Evolutionary conservation across 2,329 filamentous ascomycete genomes (phyloP).

Genomic region (Trichoderma atroviride): DNA sequence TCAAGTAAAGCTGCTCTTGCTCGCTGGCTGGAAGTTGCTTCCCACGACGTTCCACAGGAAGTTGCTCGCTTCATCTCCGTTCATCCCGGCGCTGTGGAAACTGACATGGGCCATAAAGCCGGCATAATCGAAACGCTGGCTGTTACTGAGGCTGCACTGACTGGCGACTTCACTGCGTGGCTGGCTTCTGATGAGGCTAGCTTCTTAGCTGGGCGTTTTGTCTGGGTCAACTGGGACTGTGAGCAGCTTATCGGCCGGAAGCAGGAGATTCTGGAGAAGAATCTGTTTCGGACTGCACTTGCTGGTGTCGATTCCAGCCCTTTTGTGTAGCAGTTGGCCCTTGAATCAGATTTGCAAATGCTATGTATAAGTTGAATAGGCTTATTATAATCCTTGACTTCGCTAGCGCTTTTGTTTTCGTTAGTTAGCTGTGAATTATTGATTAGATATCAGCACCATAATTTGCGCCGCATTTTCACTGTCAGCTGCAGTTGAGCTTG

Average conservation of each 20-base stretch:
- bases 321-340: background rate
- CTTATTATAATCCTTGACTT: background rate
- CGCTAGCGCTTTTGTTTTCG: background rate
- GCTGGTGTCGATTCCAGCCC: background rate
- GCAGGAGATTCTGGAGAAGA: background rate
- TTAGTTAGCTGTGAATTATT: background rate
- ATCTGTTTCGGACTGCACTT: background rate
- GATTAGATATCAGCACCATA: background rate
- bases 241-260: background rate
- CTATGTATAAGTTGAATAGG: background rate
- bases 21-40: background rate
- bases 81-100: background rate
- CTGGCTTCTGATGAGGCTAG: conserved; percentile 7
- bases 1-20: conserved; percentile 11
- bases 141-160: conserved; percentile 1
- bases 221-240: conserved; percentile 13
- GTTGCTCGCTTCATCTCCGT: conserved; percentile 8
- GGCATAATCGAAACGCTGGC: background rate
- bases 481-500: no score
- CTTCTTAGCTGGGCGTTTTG: conserved; percentile 9
- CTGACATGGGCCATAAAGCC: background rate
- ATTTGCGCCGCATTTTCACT: background rate
- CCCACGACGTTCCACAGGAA: background rate
- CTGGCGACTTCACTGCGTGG: conserved; percentile 3
- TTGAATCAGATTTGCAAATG: background rate